Base-by-base conservation (phyloP, 108 stramenopile species). In the Pseudonitzschia pungens region DNA sequence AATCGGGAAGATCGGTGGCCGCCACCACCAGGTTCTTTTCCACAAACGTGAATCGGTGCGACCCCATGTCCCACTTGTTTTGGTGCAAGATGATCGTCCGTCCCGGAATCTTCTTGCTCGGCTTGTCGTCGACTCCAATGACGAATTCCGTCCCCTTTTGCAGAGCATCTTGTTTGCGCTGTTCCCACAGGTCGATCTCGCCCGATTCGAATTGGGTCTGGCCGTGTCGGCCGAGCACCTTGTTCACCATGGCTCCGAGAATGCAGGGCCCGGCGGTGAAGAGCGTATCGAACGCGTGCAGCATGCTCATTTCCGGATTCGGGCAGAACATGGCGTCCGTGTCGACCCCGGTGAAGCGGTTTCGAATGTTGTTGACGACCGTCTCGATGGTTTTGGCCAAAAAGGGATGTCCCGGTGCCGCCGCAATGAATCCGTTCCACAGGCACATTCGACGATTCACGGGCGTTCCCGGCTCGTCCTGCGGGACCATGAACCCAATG, bases 341-440 rank as follows among this genome's bases (percentile, higher is more conserved):
- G 71, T 94, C 92, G 12, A 94, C 89, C 40, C 86, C 70, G 33
- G 92, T 94, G 63, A 84, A 89, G 44, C 92, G 87, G 48, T 94
- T 91, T 29, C 90, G 87, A 54, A 91, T 78, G 71, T 94, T 90
- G 77, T 94, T 91, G 53, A 94, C 93, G 9, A 94, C 93, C 6
- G 83, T 86, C 54, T 94, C 89, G 63, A 94, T 89, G 24, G 78
- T 83, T 42, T 87, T 81, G 22, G 89, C 90, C 57, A 94, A 72
- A 75, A 86, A 90, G 16, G 93, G 93, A 56, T 56, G 52, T 12
- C 83, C 93, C 28, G 93, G 91, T 66, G 91, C 88, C 18, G 89
- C 79, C 33, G 89, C 93, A 41, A 94, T 90, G 60, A 94, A 79
- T n/a, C 93, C 93, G 65, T 94, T 94, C 93, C 93, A 94, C 32